These are phyloP conservation scores for Przewalskia tangutica DNA, from an alignment of 257 asterid genomes.

Conservation along the genomic window DNA sequence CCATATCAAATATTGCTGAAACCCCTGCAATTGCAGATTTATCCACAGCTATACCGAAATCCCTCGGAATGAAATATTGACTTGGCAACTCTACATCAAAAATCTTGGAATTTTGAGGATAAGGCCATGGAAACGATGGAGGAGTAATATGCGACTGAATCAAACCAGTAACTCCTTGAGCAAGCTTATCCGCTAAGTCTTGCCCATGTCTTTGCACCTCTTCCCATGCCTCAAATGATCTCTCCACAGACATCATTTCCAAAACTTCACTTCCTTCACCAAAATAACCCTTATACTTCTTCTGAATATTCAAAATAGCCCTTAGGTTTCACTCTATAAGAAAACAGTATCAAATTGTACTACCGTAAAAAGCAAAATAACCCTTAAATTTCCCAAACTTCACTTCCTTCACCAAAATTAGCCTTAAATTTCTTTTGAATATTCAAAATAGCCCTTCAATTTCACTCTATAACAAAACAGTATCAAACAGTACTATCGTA, in stretches of 20 bases:
- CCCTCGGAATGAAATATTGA: constrained; percentile 47
- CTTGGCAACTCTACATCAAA: constrained; percentile 66
- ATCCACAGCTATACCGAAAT: constrained; percentile 56
- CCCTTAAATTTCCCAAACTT: constrained; percentile 14
- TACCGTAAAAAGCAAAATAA: not conserved
- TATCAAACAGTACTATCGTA: not conserved
- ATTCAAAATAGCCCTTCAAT: not conserved
- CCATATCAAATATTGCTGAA: constrained; percentile 53
- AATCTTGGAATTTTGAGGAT: constrained; percentile 46
- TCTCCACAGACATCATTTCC: constrained; percentile 82
- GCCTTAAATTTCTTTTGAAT: not conserved
- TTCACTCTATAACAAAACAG: not conserved
- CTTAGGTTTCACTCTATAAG: not conserved
- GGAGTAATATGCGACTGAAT: constrained; percentile 79
- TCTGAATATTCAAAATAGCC: too few relatives aligned
- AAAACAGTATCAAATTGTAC: not conserved
- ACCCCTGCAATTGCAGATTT: constrained; percentile 60
- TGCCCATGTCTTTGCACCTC: constrained; percentile 96
- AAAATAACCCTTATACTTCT: not conserved
- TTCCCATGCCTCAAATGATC: constrained; percentile 98
- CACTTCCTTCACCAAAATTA: not conserved
- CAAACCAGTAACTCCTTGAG: constrained; percentile 80
- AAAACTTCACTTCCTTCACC: constrained; percentile 4
- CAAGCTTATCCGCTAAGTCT: constrained; percentile 76
- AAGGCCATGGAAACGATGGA: constrained; percentile 77